phyloP scores from a whole-genome alignment of 2,329 filamentous ascomycete genomes.

The Alternaria alternata region DNA sequence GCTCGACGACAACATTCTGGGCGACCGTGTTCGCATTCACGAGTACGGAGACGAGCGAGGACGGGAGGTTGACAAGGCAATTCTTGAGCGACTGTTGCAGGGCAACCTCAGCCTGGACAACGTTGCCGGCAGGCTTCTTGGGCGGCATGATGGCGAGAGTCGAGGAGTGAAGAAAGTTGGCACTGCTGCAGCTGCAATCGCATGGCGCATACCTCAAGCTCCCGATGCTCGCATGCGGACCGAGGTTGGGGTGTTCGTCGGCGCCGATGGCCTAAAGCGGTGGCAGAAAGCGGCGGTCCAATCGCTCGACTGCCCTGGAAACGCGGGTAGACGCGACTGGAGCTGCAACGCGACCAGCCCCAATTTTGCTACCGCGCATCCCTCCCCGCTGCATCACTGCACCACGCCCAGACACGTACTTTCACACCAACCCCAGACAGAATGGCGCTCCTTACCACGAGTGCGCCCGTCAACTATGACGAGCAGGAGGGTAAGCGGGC shows the following conservation, averaged over 20 bases:
- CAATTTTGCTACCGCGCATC: conserved; percentile 34
- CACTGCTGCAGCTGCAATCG: conserved; percentile 5
- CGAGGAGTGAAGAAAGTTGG: conserved; percentile 8
- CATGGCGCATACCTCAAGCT: conserved; percentile 13
- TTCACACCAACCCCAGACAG: conserved; percentile 32
- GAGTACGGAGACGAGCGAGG: conserved; percentile 82
- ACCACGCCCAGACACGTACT: conserved; percentile 12
- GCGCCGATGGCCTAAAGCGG: conserved; percentile 32
- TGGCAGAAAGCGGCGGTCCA: conserved; percentile 35
- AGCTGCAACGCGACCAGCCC: conserved; percentile 38
- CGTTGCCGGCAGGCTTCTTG: conserved; percentile 55
- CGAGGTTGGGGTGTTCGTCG: conserved; percentile 37
- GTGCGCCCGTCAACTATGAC: conserved; percentile 83
- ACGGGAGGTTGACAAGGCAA: conserved; percentile 91
- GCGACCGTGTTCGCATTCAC: conserved; percentile 90
- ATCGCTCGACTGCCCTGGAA: conserved; percentile 25
- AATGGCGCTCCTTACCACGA: conserved; percentile 89
- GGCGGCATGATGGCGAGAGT: conserved; percentile 40
- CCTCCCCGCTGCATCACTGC: conserved; percentile 27
- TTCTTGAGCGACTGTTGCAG: conserved; percentile 84
- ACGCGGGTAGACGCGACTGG: conserved; percentile 37
- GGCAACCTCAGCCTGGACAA: conserved; percentile 81
- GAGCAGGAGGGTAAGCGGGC: conserved; percentile 76
- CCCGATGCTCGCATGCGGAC: conserved; percentile 17
- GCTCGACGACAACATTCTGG: conserved; percentile 95